Evolutionary conservation across 768 basidiomycete species (phyloP), one percentile per base, ranked within the genome.

Genomic region (Boletus rex-veris): DNA sequence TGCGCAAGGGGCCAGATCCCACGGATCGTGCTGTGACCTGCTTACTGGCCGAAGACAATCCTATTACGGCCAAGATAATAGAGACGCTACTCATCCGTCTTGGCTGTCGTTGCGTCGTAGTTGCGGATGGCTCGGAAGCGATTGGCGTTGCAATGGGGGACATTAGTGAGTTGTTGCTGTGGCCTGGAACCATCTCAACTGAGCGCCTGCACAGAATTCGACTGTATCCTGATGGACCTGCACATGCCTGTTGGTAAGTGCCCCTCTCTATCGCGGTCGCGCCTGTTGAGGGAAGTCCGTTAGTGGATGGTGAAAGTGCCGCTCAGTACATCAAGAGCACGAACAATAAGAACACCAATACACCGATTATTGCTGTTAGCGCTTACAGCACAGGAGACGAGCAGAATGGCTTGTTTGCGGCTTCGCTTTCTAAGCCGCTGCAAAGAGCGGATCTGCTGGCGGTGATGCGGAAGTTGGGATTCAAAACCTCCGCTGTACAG

Each of bases 261-360:
- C 38, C 48, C 24, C 9, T 43, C 3, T 19, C 26, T 26, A n/a
- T 7, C 21, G 38, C 21, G 10, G 28, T 28, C 4, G 36, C 49
- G 40, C 36, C 44, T 43, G 49, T 48, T 66, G 53, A 64, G 19
- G 26, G 50, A 11, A 26, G 40, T 51, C 37, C 18, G 8, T 69
- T 69, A 84, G 92, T 98, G 62, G 94, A 94, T 66, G 97, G 96
- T 36, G 96, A 98, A 73, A 88, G 90, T 60, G 97, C 97, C 33
- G 95, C 97, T 11, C 81, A 93, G 50, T 98, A 97, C 73, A 96
- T 99, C 77, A 93, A 93, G 76, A 93, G 87, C 61, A 98, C 95
- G 16, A 92, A 91, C 69, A 93, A 92, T 77, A 95, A 88, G 75
- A 98, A 98, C 64, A 85, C 88, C 47, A 86, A 81, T 61, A 95